Evolutionary conservation across 495 filamentous ascomycete species (phyloP).

Genomic region (Talaromyces liani): DNA sequence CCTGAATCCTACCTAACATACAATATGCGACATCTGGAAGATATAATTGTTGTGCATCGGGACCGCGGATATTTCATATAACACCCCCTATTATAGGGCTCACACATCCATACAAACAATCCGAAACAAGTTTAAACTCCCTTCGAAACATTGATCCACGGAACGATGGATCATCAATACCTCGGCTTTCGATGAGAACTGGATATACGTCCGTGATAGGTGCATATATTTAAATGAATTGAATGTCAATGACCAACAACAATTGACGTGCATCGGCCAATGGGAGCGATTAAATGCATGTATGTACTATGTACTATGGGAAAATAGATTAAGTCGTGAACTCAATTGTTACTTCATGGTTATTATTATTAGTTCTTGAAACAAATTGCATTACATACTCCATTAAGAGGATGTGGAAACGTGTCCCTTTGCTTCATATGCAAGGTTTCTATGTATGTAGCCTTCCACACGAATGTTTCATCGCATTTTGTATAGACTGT

Average conservation of each 20-base stretch:
- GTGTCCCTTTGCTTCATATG: background rate
- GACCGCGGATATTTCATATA: background rate
- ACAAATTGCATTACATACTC: background rate
- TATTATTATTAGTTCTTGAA: background rate
- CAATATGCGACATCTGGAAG: too few species aligned
- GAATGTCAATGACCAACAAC: background rate
- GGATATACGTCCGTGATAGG: background rate
- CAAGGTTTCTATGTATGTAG: background rate
- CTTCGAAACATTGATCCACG: background rate
- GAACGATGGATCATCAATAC: background rate
- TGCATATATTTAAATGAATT: background rate
- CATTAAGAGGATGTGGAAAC: background rate
- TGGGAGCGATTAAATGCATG: background rate
- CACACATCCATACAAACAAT: background rate
- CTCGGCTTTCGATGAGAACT: background rate
- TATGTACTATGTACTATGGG: background rate
- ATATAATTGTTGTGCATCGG: background rate
- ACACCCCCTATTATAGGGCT: background rate
- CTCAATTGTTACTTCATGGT: background rate
- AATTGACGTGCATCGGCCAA: background rate
- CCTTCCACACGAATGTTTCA: background rate
- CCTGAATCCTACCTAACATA: background rate
- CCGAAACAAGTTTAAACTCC: background rate
- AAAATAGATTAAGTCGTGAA: background rate
- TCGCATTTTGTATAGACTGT: background rate